Conservation (phyloP, 306 rosid genomes). For the Corylus heterophylla region DNA sequence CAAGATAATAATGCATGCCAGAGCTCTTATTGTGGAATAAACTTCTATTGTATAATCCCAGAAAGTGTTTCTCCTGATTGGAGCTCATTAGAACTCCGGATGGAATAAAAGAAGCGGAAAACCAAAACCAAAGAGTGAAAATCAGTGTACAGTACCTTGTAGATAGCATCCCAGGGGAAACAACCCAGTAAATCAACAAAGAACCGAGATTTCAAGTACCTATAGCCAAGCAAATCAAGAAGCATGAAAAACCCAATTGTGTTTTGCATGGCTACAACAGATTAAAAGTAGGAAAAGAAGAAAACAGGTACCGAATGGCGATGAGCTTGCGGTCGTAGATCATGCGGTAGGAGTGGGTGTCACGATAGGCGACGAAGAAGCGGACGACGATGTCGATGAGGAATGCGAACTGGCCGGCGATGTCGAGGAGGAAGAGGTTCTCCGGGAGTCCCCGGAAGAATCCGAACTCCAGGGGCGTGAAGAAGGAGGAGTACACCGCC, state of each 20-base stretch:
- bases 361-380: slow-evolving; percentile 56
- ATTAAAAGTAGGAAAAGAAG: background rate
- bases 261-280: background rate
- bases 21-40: background rate
- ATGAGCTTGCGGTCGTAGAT: slow-evolving; percentile 41
- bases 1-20: background rate
- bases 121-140: background rate
- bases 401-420: slow-evolving; percentile 59
- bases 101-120: background rate
- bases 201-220: slow-evolving; percentile 63
- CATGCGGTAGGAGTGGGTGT: slow-evolving; percentile 43
- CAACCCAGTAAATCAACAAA: slow-evolving; percentile 50
- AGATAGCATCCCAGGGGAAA: slow-evolving; percentile 70
- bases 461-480: slow-evolving; percentile 73
- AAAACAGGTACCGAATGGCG: slow-evolving; percentile 35
- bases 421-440: slow-evolving; percentile 63
- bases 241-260: background rate
- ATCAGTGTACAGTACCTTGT: slow-evolving; percentile 32
- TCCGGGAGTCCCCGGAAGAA: slow-evolving; percentile 66
- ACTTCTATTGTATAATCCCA: background rate
- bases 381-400: slow-evolving; percentile 51
- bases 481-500: slow-evolving; percentile 72
- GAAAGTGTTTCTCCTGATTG: background rate
- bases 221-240: background rate
- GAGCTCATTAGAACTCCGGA: background rate